Percentiles rank a stretch among this genome's conserved stretches.
Conservation (phyloP, 1,284 basidiomycete species). For the Apiotrichum gracile region DNA sequence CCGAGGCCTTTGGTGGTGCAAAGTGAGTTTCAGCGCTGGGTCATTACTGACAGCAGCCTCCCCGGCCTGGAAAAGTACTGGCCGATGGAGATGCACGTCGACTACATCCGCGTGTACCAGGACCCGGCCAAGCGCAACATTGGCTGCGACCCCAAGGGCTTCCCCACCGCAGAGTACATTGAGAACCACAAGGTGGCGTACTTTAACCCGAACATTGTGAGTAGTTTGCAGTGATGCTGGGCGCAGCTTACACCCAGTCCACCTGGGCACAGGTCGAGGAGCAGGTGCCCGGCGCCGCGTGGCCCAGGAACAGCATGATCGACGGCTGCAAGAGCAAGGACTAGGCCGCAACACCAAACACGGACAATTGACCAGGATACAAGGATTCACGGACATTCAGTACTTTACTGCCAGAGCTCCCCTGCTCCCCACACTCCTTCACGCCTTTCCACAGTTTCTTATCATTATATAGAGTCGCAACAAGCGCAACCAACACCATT, state of each 20-base stretch:
- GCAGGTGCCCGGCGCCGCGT: neutral
- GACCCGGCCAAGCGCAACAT: constrained; percentile 41
- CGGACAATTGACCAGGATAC: too few relatives aligned
- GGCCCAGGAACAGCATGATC: constrained; percentile 34
- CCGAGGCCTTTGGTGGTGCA: constrained; percentile 65
- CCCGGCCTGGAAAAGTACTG: constrained; percentile 1
- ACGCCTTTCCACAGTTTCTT: too few relatives aligned
- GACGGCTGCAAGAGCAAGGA: constrained; percentile 19
- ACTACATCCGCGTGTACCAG: constrained; percentile 47
- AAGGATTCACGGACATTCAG: too few relatives aligned
- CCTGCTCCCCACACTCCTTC: too few relatives aligned
- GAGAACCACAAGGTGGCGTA: constrained; percentile 31
- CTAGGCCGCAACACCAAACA: too few relatives aligned
- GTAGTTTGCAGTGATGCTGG: constrained; percentile 2
- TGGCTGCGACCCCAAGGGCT: constrained; percentile 49
- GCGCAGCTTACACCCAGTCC: neutral
- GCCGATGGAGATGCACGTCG: constrained; percentile 34
- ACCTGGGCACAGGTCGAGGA: constrained; percentile 5
- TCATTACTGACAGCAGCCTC: neutral
- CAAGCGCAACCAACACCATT: neutral
- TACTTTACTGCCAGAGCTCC: too few relatives aligned
- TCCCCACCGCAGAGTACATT: constrained; percentile 57
- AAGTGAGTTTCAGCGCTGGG: constrained; percentile 46
- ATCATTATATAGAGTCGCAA: too few relatives aligned
- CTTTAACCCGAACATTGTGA: constrained; percentile 38